Base-by-base conservation (phyloP, 2,329 filamentous ascomycete species). In the Venturia aucupariae region DNA sequence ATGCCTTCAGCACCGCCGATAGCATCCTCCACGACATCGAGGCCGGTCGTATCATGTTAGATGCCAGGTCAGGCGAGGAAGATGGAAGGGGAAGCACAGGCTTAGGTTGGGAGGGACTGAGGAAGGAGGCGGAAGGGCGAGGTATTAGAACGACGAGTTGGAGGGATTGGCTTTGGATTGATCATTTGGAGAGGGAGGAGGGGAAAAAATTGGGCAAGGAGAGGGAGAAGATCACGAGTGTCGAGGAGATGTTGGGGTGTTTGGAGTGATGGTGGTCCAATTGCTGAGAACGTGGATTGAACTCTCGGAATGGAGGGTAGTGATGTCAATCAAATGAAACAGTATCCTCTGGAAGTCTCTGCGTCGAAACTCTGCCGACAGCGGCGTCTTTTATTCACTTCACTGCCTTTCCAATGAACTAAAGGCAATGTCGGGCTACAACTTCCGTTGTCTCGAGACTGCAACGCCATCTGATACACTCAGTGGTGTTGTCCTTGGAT, bases 1-100 rank as follows among this genome's bases (percentile, higher is more conserved):
- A 99, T 74, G 93, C 94, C 0, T 99, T 97, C 71, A 83, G 84
- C 10, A 96, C 92, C 0, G 94, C 87, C 0, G 92, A 97, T 72
- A 86, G 88, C 2, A 89, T 99, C 67, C 84, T 84, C 0, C 78
- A 83, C n/a, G 94, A 99, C 72, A 93, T 91, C 88, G 71, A 78
- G 61, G 71, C 73, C 0, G 70, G 74, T 5, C 75, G 74, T 11
- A 75, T 74, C 0, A 84, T 86, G 64, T 69, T 85, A 55, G 79
- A 82, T 66, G 69, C 75, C 8, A 69, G 73, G n/a, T 65, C 72
- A 48, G 65, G 69, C 19, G 70, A 57, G 66, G 68, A 66, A n/a
- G n/a, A n/a, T n/a, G n/a, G n/a, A n/a, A n/a, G n/a, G 66, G 71
- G 71, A 17, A 76, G 76, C 51, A 78, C 75, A 30, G 78, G 77